Conservation (phyloP, 805 yeast genomes). For the Metschnikowia gelsemii region DNA sequence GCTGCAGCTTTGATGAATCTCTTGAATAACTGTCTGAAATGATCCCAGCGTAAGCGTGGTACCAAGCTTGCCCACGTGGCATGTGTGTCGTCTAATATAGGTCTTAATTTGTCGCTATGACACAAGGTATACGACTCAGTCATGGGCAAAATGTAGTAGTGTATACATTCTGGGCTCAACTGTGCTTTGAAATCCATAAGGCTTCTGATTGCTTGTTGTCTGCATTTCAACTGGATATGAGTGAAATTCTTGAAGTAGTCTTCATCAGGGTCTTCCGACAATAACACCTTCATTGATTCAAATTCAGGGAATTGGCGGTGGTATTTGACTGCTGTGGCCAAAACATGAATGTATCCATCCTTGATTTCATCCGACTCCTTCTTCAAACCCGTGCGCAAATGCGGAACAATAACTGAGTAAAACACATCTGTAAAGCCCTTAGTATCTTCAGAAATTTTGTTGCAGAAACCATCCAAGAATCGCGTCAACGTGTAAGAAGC, state of each 20-base stretch:
- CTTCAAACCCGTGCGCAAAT: constrained; percentile 65
- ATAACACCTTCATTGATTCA: constrained; percentile 62
- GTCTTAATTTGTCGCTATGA: constrained; percentile 55
- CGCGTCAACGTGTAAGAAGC: constrained; percentile 63
- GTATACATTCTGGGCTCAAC: constrained; percentile 56
- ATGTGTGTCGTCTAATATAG: constrained; percentile 65
- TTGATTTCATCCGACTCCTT: constrained; percentile 58
- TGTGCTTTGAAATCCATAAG: constrained; percentile 48
- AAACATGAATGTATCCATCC: constrained; percentile 64
- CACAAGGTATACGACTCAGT: constrained; percentile 75
- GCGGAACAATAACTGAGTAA: constrained; percentile 59
- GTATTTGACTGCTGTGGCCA: constrained; percentile 59
- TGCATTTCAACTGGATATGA: constrained; percentile 82
- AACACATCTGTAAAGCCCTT: constrained; percentile 40
- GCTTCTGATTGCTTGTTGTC: constrained; percentile 78
- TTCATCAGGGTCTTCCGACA: constrained; percentile 74
- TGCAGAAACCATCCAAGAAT: constrained; percentile 58
- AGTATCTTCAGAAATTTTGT: constrained; percentile 25
- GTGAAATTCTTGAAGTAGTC: constrained; percentile 73
- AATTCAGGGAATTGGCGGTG: constrained; percentile 49
- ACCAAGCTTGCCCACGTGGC: constrained; percentile 59
- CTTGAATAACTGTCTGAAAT: constrained; percentile 69
- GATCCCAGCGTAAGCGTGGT: constrained; percentile 67
- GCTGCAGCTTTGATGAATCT: constrained; percentile 58
- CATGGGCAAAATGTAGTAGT: constrained; percentile 82